A percentile compares a stretch with the other conserved stretches of the same genome.
Evolutionary conservation across 495 filamentous ascomycete genomes (phyloP).

Genomic region (Penicillium waksmanii): DNA sequence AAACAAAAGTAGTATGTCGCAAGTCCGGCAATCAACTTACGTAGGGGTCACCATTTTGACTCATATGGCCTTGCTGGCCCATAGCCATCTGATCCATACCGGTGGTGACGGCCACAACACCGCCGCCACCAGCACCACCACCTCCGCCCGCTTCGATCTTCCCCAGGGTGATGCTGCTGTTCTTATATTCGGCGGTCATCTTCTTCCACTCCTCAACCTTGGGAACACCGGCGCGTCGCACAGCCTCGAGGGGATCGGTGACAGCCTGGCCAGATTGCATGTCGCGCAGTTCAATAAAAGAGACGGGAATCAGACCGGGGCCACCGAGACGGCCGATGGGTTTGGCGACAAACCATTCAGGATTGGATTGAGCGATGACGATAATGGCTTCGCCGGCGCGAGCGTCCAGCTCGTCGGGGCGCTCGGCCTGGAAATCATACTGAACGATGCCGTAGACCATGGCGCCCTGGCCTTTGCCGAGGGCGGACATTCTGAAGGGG

Average conservation of each 20-base stretch:
- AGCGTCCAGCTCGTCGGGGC: conserved; percentile 93
- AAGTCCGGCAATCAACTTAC: conserved; percentile 38
- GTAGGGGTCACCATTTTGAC: conserved; percentile 51
- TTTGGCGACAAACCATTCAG: conserved; percentile 99
- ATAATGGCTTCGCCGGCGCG: conserved; percentile 96
- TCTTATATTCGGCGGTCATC: conserved; percentile 99
- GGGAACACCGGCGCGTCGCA: conserved; percentile 89
- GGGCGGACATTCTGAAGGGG: conserved; percentile 54
- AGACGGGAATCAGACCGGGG: conserved; percentile 93
- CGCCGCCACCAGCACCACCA: conserved; percentile 26
- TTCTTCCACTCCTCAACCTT: conserved; percentile 99
- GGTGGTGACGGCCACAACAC: conserved; percentile 59
- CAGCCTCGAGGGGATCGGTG: conserved; percentile 80
- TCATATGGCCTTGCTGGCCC: conserved; percentile 40
- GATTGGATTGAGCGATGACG: conserved; percentile 98
- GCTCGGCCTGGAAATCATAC: conserved; percentile 95
- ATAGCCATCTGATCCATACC: conserved; percentile 83
- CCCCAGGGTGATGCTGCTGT: conserved; percentile 94
- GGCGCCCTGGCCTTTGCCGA: conserved; percentile 68
- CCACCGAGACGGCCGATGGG: conserved; percentile 94
- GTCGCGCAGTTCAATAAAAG: conserved; percentile 94
- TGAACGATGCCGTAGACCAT: conserved; percentile 97
- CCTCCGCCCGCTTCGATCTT: conserved; percentile 64
- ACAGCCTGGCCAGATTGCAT: conserved; percentile 87
- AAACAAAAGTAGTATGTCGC: too few species aligned